phyloP scores from a whole-genome alignment of 164 flowering plant species.

The Vitis riparia region DNA sequence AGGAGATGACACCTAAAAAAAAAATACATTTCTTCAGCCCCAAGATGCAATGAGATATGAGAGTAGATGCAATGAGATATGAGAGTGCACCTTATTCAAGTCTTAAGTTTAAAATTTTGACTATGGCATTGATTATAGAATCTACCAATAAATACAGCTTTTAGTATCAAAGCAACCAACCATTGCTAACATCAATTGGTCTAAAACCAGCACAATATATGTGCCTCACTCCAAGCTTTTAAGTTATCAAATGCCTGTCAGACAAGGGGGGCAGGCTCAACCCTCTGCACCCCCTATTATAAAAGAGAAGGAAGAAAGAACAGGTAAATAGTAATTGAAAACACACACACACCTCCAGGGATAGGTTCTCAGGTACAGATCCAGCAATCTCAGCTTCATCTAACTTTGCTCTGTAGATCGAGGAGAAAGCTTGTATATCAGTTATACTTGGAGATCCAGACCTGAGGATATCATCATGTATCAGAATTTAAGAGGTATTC shows the following conservation, averaged over 20 bases:
- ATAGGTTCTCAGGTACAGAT: conserved; percentile 58
- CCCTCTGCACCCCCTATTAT: background rate
- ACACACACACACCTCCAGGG: conserved; percentile 57
- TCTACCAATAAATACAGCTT: too few species aligned
- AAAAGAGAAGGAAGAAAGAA: background rate
- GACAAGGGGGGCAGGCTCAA: background rate
- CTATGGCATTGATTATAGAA: too few species aligned
- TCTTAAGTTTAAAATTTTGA: background rate
- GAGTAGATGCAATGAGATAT: background rate
- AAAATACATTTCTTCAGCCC: conserved; percentile 3
- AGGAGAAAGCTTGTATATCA: conserved; percentile 78
- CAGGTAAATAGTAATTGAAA: background rate
- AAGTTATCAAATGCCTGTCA: background rate
- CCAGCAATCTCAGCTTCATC: conserved; percentile 73
- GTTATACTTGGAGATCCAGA: conserved; percentile 87
- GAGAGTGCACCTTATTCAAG: background rate
- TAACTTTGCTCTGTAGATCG: conserved; percentile 53
- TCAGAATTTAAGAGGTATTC: background rate
- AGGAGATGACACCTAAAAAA: conserved; percentile 80
- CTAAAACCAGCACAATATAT: background rate
- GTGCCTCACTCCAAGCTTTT: background rate
- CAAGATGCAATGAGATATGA: background rate
- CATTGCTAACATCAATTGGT: background rate
- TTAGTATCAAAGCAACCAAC: background rate
- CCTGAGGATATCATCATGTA: conserved; percentile 33